These are phyloP conservation scores for Noccaea caerulescens DNA, from an alignment of 345 rosid species.

Conservation along the genomic window DNA sequence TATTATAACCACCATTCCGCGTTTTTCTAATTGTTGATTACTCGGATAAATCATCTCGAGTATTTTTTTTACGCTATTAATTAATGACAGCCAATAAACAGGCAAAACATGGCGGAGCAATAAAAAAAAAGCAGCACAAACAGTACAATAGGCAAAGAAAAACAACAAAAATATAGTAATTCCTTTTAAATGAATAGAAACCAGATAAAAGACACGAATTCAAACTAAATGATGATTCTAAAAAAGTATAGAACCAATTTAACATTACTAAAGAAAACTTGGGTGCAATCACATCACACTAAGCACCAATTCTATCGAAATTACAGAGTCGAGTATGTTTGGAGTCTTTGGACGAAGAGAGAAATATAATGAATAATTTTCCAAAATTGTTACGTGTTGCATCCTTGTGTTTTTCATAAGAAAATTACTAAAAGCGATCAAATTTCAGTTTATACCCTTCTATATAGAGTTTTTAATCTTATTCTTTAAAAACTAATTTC, in stretches of 20 bases:
- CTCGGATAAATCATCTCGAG: no score
- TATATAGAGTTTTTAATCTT: no score
- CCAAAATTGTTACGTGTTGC: no score
- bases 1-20: background rate
- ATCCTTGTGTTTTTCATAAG: no score
- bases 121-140: background rate
- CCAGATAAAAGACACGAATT: background rate
- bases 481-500: no score
- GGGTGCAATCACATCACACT: no score
- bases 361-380: no score
- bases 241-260: background rate
- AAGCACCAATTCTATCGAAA: no score
- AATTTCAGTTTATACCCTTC: no score
- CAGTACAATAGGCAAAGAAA: background rate
- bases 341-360: no score
- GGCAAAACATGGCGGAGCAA: background rate
- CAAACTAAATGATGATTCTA: background rate
- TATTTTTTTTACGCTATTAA: background rate
- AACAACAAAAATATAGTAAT: no score
- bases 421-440: background rate
- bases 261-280: background rate
- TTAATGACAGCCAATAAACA: constrained; percentile 10
- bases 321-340: no score
- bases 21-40: background rate
- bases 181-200: background rate